Evolutionary conservation across 208 protist genomes (phyloP), one percentile per base, ranked within the genome.

Genomic region (Leishmania major): DNA sequence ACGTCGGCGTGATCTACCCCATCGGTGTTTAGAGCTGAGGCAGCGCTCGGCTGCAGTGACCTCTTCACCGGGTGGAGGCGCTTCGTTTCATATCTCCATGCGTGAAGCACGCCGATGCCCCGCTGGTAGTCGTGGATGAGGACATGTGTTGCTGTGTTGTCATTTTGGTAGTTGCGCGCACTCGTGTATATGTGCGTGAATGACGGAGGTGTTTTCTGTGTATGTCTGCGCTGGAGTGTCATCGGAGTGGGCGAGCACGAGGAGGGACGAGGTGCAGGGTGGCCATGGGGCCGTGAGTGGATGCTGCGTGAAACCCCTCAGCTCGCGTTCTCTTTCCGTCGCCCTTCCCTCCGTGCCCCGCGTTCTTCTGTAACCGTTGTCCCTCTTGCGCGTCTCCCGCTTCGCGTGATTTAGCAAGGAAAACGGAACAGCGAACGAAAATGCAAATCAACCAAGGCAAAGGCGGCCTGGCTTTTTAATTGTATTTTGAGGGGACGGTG

Each of bases 1-100:
- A 97, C 81, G 93, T 99, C 22, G 92, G 93, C 45, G 86, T 98
- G 5, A 96, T 98, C 79, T 90, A 96, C 84, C 89, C 92, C 35
- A 96, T 98, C 78, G 95, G 95, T 17, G 93, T 94, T 28, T 97
- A 95, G 75, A 8, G 70, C 28, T 31, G 25, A 74, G 25, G 22
- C 70, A 74, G 15, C 28, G 11, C 31, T 69, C 62, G 40, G 19
- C 51, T 47, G 49, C n/a, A 62, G 53, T 45, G 17, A 22, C 11
- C 25, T 35, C 51, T 13, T 43, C 51, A 22, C 53, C 3, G 15
- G 4, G 31, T 25, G 31, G 25, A 40, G 37, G 37, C 4, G 62
- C 40, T 37, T 43, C 31, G 53, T 49, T 3, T 45, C 40, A 10
- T 43, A 60, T 35, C 7, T 10, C 67, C 28, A 57, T n/a, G 47